Conservation (phyloP, 2,329 filamentous ascomycete genomes). For the Nothophaeocryptopus gaeumannii region DNA sequence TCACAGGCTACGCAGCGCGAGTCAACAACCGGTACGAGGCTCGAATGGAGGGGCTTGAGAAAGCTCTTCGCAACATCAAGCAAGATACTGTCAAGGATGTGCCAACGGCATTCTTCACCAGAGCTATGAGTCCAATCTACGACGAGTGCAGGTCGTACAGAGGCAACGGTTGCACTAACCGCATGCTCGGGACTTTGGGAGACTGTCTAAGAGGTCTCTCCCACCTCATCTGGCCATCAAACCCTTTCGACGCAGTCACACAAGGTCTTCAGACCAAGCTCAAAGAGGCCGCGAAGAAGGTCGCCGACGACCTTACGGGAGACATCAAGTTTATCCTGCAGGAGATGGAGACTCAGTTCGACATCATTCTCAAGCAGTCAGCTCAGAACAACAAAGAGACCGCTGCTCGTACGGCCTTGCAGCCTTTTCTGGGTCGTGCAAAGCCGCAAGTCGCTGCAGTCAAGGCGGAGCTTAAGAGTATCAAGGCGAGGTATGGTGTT, state of each 20-base stretch:
- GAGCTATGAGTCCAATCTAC: conserved; percentile 21
- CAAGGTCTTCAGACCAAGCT: conserved; percentile 2
- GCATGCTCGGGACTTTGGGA: not conserved
- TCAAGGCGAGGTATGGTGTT: conserved; percentile 15
- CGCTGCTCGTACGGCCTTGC: not conserved
- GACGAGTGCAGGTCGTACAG: conserved; percentile 10
- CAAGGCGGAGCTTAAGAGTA: conserved; percentile 5
- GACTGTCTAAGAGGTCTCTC: too few species aligned
- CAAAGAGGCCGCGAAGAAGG: not conserved
- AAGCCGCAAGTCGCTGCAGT: conserved; percentile 8
- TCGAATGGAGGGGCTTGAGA: conserved; percentile 6
- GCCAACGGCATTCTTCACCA: conserved; percentile 16
- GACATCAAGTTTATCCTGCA: conserved; percentile 13
- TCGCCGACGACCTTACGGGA: not conserved
- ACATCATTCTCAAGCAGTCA: not conserved
- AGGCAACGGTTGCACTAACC: conserved; percentile 9
- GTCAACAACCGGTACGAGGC: not conserved
- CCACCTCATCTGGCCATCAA: not conserved
- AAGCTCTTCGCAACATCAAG: conserved; percentile 14
- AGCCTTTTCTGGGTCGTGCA: not conserved
- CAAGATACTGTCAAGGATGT: conserved; percentile 21
- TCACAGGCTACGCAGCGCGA: conserved; percentile 4
- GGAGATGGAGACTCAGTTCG: conserved; percentile 2
- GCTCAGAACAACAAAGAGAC: not conserved
- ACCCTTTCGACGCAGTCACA: conserved; percentile 2